These are phyloP conservation scores for Annulohypoxylon stygium DNA, from an alignment of 495 filamentous ascomycete species.

Conservation along the genomic window DNA sequence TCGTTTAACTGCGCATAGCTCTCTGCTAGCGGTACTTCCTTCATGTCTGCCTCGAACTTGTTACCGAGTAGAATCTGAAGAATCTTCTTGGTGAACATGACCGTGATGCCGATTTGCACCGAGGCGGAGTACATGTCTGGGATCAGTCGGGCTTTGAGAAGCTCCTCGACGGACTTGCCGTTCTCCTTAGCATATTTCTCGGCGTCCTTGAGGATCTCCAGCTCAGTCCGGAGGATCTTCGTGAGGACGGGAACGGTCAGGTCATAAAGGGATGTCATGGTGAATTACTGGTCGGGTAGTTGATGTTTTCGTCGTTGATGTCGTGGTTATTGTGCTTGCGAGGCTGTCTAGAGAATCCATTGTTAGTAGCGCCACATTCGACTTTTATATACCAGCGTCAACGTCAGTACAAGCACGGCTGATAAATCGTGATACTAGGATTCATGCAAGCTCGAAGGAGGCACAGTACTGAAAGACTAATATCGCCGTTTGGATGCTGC, in stretches of 20 bases:
- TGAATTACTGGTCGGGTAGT: background rate
- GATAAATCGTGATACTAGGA: background rate
- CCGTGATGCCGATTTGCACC: constrained; percentile 60
- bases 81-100: constrained; percentile 47
- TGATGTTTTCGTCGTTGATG: background rate
- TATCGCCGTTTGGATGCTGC: background rate
- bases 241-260: constrained; percentile 46
- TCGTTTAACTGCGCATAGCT: constrained; percentile 40
- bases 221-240: constrained; percentile 48
- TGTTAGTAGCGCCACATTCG: background rate
- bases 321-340: background rate
- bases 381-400: background rate
- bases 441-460: background rate
- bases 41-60: background rate
- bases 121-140: constrained; percentile 65
- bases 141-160: constrained; percentile 47
- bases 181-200: constrained; percentile 44
- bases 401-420: background rate
- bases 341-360: background rate
- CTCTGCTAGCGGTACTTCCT: constrained; percentile 26
- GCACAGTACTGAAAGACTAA: background rate
- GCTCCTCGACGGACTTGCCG: constrained; percentile 25
- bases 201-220: constrained; percentile 48
- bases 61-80: constrained; percentile 29
- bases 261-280: constrained; percentile 52